Base-by-base conservation (phyloP, 306 rosid genomes). In the Glycine tomentella region DNA sequence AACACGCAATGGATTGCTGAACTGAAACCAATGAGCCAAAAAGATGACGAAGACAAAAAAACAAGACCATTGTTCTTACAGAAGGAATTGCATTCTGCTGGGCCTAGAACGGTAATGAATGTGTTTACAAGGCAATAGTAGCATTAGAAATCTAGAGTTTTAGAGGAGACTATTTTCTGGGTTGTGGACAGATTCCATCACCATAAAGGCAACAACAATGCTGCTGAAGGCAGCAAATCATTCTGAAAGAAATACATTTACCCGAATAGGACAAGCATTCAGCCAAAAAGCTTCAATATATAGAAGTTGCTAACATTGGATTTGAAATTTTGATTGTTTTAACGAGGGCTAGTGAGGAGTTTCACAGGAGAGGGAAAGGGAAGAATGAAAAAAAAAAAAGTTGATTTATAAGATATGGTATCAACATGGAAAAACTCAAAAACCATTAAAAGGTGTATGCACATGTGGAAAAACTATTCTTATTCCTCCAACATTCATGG, bases 11-110 rank as follows among this genome's bases (percentile, higher is more conserved):
- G 33, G 7, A 31, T 61, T 76, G 72, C 46, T 31, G 59, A 25
- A 61, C 42, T 46, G 80, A 46, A 74, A 61, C 49, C 33, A 75
- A 76, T 76, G 57, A 61, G 11, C 46, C 59, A 75, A 45, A 75
- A 61, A n/a, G 70, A 61, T 75, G 58, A 75, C 13, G 5, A 62
- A 4, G 62, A 14, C 16, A 8, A 76, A 76, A 56, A 64, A 34
- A 6, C 49, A 76, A 63, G 17, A 10, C 72, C 48, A 31, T 76
- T 58, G 11, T 53, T 53, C 67, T 57, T 45, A 17, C 51, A 74
- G 63, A 40, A 76, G 50, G 16, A 46, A 76, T 49, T n/a, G 63
- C 15, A 49, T 48, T 63, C 63, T 49, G 49, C 51, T 48, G 25
- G 12, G 63, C 20, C 63, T 5, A 49, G 63, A 63, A 76, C 49